These are phyloP conservation scores for Colletotrichum spinosum DNA, from an alignment of 2,329 filamentous ascomycete genomes.

Conservation along the genomic window DNA sequence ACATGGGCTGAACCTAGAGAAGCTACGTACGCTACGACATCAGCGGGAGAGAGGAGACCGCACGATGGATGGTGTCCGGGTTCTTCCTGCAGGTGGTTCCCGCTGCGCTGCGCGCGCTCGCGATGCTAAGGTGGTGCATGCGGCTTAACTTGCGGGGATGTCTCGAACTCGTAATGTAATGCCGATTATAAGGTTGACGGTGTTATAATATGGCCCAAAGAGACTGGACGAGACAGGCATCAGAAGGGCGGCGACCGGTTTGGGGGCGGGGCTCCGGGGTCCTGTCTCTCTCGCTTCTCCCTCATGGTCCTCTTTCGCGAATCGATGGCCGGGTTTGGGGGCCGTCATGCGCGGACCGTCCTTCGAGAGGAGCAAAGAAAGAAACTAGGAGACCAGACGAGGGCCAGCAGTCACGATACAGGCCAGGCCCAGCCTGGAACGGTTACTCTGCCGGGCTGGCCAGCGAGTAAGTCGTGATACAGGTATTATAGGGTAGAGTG, in stretches of 20 bases:
- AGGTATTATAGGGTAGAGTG: constrained; percentile 6
- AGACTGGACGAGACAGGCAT: constrained; percentile 16
- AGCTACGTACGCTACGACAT: no score
- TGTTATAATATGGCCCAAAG: constrained; percentile 9
- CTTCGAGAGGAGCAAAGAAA: no score
- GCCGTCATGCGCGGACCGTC: background rate
- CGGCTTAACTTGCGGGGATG: background rate
- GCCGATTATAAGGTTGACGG: constrained; percentile 13
- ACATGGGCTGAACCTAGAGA: background rate
- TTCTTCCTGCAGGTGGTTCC: background rate
- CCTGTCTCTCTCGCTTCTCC: constrained; percentile 27
- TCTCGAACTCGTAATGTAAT: constrained; percentile 5
- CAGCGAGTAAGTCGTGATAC: constrained; percentile 16
- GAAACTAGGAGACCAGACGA: background rate
- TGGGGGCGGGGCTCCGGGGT: constrained; percentile 15
- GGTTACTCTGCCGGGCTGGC: constrained; percentile 10
- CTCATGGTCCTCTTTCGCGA: constrained; percentile 24
- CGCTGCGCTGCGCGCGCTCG: no score
- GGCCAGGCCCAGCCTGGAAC: constrained; percentile 8
- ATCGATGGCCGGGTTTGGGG: constrained; percentile 9
- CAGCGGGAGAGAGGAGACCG: constrained; percentile 1
- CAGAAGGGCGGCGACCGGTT: constrained; percentile 9
- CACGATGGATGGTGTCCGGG: constrained; percentile 10
- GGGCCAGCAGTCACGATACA: constrained; percentile 7
- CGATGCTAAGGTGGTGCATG: background rate